Percentiles rank a stretch among this genome's conserved stretches.
Conservation (phyloP, 2,329 filamentous ascomycete species). For the Colletotrichum tropicicola region DNA sequence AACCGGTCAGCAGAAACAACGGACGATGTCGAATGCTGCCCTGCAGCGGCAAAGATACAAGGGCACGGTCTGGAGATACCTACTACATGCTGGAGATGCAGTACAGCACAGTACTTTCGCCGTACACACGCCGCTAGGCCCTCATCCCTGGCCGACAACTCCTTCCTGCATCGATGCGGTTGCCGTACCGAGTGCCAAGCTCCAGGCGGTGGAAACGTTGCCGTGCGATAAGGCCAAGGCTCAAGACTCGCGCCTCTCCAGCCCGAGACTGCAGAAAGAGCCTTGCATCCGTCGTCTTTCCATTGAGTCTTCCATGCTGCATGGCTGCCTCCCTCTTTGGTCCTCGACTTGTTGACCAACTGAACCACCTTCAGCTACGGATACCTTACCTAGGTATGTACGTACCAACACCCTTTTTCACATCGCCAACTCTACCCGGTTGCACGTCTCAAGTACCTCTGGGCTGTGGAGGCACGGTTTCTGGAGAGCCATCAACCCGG, state of each 20-base stretch:
- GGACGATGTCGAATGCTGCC: no score
- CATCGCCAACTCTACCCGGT: no score
- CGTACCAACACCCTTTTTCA: no score
- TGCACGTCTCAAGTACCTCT: no score
- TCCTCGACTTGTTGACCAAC: no score
- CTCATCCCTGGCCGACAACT: not conserved
- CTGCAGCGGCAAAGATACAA: no score
- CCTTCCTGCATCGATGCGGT: not conserved
- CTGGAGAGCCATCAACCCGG: not conserved
- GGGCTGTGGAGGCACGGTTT: no score
- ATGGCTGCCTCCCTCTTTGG: no score
- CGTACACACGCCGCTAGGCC: not conserved
- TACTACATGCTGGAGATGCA: not conserved
- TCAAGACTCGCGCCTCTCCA: not conserved
- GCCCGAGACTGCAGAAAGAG: not conserved
- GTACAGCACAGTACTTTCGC: not conserved
- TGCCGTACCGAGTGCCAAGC: slow-evolving; percentile 13
- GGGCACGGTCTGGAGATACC: no score
- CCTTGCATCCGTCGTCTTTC: not conserved
- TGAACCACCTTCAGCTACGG: no score
- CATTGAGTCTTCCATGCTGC: not conserved
- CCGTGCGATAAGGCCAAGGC: slow-evolving; percentile 21
- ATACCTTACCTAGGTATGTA: no score
- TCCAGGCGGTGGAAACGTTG: slow-evolving; percentile 18
- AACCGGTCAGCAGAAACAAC: not conserved